These are phyloP conservation scores for Chlamydomonas schloesseri DNA, from an alignment of 139 green algal species.

Conservation along the genomic window DNA sequence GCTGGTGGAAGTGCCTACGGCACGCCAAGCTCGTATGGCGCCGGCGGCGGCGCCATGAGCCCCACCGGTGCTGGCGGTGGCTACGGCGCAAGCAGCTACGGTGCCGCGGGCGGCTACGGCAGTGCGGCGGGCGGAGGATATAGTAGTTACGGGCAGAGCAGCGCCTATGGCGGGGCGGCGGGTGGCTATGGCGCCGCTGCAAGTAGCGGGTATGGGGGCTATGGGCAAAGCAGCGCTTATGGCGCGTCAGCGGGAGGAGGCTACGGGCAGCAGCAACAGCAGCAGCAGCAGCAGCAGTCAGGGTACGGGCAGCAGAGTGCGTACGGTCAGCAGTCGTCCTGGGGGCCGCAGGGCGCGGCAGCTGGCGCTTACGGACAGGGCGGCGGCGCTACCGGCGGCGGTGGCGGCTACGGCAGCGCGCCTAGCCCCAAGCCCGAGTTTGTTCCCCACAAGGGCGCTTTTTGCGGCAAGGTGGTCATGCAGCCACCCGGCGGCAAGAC, in stretches of 20 bases:
- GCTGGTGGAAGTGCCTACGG: background rate
- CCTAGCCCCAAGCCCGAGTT: conserved; percentile 20
- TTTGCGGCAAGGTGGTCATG: conserved; percentile 43
- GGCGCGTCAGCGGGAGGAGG: background rate
- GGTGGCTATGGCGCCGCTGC: background rate
- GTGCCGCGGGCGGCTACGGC: background rate
- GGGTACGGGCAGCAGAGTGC: background rate
- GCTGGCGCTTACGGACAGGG: background rate
- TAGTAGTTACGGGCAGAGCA: too few species aligned
- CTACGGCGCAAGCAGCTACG: conserved; percentile 3
- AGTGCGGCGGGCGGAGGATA: background rate
- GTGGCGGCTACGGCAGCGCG: background rate
- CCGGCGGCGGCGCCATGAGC: background rate
- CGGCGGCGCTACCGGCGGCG: background rate
- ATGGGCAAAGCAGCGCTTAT: background rate
- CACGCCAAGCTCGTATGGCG: background rate
- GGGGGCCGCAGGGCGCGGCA: background rate
- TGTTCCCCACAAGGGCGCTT: background rate
- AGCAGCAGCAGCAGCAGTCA: too few species aligned
- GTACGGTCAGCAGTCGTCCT: background rate
- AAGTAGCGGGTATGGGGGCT: too few species aligned
- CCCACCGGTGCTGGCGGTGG: background rate
- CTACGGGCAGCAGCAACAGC: background rate
- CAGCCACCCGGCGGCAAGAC: conserved; percentile 52
- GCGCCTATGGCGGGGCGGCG: background rate